phyloP scores from a whole-genome alignment of 805 yeast species.

The Candida sithepensis region DNA sequence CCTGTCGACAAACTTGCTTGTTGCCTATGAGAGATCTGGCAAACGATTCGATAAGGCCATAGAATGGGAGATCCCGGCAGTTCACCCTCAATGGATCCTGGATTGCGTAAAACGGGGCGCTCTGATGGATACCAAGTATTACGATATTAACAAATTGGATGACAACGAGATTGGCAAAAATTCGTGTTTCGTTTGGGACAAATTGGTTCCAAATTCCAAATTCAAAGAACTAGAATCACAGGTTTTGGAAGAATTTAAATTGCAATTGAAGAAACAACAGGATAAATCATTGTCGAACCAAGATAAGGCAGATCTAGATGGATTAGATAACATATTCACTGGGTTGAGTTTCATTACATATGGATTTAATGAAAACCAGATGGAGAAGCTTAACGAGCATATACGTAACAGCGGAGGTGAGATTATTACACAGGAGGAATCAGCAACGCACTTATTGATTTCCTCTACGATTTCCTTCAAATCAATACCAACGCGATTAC shows the following conservation, averaged over 20 bases:
- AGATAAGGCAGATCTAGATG: not conserved
- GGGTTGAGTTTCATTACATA: slow-evolving; percentile 39
- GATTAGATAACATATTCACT: slow-evolving; percentile 32
- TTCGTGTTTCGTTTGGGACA: slow-evolving; percentile 39
- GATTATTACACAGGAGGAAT: slow-evolving; percentile 17
- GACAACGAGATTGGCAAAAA: slow-evolving; percentile 22
- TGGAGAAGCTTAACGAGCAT: slow-evolving; percentile 12
- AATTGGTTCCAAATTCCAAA: slow-evolving; percentile 3
- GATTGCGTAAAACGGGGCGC: slow-evolving; percentile 45
- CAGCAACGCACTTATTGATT: slow-evolving; percentile 36
- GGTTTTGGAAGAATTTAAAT: not conserved
- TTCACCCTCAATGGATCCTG: slow-evolving; percentile 48
- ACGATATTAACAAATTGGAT: slow-evolving; percentile 28
- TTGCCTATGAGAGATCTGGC: slow-evolving; percentile 50
- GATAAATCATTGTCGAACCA: not conserved
- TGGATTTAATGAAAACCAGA: slow-evolving; percentile 23
- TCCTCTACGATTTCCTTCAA: slow-evolving; percentile 21
- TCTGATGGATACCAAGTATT: slow-evolving; percentile 37
- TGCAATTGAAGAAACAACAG: not conserved
- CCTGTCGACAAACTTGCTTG: slow-evolving; percentile 38
- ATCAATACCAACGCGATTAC: slow-evolving; percentile 16
- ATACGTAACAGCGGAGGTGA: slow-evolving; percentile 24
- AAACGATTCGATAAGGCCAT: slow-evolving; percentile 48
- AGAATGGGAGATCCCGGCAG: slow-evolving; percentile 49
- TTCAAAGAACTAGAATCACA: slow-evolving; percentile 6